A percentile compares a stretch with the other conserved stretches of the same genome.
Evolutionary conservation across 805 yeast species (phyloP).

Genomic region (Wickerhamomyces pijperi): DNA sequence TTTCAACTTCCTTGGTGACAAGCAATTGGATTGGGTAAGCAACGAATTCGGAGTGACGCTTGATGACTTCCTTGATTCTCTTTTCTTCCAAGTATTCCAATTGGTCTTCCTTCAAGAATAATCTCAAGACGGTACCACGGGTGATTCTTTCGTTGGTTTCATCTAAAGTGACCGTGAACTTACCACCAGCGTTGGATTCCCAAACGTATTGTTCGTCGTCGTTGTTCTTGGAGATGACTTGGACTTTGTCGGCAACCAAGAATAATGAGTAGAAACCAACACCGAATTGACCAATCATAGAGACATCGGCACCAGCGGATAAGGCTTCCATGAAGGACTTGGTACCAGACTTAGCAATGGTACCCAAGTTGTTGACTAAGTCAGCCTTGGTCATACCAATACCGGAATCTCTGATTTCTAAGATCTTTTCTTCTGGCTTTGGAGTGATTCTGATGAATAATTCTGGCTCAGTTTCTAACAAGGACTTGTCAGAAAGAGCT

Average conservation of each 20-base stretch:
- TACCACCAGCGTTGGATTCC: slow-evolving; percentile 99
- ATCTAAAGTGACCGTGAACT: slow-evolving; percentile 91
- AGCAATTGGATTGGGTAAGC: slow-evolving; percentile 98
- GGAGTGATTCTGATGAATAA: slow-evolving; percentile 97
- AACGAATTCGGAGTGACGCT: slow-evolving; percentile 98
- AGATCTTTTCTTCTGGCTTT: slow-evolving; percentile 82
- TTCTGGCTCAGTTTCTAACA: slow-evolving; percentile 91
- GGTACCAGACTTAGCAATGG: slow-evolving; percentile 99
- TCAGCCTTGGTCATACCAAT: slow-evolving; percentile 99
- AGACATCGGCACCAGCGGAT: slow-evolving; percentile 98
- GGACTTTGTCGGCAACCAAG: slow-evolving; percentile 98
- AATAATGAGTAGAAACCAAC: slow-evolving; percentile 99
- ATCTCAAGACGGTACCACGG: slow-evolving; percentile 93
- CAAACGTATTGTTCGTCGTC: slow-evolving; percentile 99
- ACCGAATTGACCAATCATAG: slow-evolving; percentile 99
- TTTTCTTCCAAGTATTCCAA: slow-evolving; percentile 98
- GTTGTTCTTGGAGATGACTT: slow-evolving; percentile 95
- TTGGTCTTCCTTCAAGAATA: slow-evolving; percentile 98
- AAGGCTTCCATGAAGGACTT: slow-evolving; percentile 99
- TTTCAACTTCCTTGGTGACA: slow-evolving; percentile 97
- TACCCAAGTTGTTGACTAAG: slow-evolving; percentile 97
- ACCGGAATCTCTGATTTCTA: slow-evolving; percentile 99
- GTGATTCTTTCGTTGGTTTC: slow-evolving; percentile 74
- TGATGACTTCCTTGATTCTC: slow-evolving; percentile 98
- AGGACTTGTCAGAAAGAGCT: slow-evolving; percentile 84